Conservation (phyloP, 805 yeast species). For the Lachancea kluyveri region DNA sequence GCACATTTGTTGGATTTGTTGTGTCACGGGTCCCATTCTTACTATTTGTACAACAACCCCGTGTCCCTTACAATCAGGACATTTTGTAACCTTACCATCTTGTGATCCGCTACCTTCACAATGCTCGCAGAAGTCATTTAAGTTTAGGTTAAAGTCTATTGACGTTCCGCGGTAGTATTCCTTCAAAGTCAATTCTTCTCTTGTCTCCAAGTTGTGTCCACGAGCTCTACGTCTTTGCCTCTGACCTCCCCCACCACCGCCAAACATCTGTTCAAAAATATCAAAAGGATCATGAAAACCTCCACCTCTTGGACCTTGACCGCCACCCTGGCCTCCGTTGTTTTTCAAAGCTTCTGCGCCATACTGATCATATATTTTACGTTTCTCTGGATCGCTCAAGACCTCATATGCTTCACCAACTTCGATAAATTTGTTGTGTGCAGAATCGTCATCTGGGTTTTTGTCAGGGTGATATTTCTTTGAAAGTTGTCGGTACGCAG, state of each 20-base stretch:
- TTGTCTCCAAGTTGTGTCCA: conserved; percentile 59
- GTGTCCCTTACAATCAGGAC: conserved; percentile 66
- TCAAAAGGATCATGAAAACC: conserved; percentile 33
- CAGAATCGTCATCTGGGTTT: conserved; percentile 74
- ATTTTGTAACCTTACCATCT: conserved; percentile 63
- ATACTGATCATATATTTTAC: conserved; percentile 59
- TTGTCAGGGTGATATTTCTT: conserved; percentile 94
- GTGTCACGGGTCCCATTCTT: conserved; percentile 87
- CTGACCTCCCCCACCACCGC: conserved; percentile 44
- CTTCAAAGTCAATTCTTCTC: conserved; percentile 48
- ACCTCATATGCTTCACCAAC: conserved; percentile 93
- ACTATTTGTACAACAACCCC: conserved; percentile 62
- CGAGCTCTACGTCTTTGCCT: conserved; percentile 38
- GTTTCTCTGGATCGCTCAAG: conserved; percentile 63
- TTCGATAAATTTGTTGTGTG: conserved; percentile 82
- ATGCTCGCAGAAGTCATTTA: conserved; percentile 68
- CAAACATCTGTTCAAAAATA: conserved; percentile 32
- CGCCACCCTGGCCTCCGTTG: conserved; percentile 46
- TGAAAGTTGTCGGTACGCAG: conserved; percentile 75
- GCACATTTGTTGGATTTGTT: conserved; percentile 75
- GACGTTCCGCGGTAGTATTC: conserved; percentile 70
- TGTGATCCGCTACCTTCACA: conserved; percentile 85
- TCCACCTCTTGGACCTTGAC: conserved; percentile 33
- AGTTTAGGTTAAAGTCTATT: conserved; percentile 51
- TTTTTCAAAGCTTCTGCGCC: conserved; percentile 72